Conservation (phyloP, 2,329 filamentous ascomycete species). For the Emmonsia crescens region DNA sequence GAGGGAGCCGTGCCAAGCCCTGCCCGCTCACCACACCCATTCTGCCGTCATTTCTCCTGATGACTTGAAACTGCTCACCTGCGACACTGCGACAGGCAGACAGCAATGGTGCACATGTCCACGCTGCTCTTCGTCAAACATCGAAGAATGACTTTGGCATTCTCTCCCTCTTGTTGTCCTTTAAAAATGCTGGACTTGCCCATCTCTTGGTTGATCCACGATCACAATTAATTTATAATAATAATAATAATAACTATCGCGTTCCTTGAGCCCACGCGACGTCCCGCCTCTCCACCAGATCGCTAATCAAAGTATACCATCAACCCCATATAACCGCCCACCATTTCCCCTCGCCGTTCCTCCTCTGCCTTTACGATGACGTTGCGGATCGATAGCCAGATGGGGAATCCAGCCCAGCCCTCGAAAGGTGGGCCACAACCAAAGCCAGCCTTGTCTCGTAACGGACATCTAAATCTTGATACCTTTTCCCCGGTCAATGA, state of each 20-base stretch:
- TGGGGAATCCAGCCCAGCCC: background rate
- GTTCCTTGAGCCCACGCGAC: background rate
- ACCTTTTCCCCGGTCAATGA: conserved; percentile 80
- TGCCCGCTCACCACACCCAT: background rate
- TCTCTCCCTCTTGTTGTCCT: background rate
- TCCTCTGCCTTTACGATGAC: background rate
- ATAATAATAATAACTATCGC: too few species aligned
- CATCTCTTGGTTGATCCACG: background rate
- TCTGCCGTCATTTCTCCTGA: conserved; percentile 2
- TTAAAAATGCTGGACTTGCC: background rate
- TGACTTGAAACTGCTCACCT: conserved; percentile 2
- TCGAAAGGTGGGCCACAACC: background rate
- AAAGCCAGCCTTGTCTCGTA: conserved; percentile 20
- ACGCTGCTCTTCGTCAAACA: background rate
- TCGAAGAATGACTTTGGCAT: background rate
- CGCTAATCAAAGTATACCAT: background rate
- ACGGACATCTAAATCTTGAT: conserved; percentile 46
- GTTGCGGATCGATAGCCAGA: conserved; percentile 2
- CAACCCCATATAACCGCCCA: background rate
- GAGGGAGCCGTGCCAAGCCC: background rate
- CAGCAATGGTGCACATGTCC: background rate
- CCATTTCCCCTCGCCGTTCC: background rate
- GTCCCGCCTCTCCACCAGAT: background rate
- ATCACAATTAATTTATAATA: background rate
- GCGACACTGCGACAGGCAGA: background rate